These are phyloP conservation scores for Catharanthus roseus DNA, from an alignment of 257 asterid species.

Conservation along the genomic window DNA sequence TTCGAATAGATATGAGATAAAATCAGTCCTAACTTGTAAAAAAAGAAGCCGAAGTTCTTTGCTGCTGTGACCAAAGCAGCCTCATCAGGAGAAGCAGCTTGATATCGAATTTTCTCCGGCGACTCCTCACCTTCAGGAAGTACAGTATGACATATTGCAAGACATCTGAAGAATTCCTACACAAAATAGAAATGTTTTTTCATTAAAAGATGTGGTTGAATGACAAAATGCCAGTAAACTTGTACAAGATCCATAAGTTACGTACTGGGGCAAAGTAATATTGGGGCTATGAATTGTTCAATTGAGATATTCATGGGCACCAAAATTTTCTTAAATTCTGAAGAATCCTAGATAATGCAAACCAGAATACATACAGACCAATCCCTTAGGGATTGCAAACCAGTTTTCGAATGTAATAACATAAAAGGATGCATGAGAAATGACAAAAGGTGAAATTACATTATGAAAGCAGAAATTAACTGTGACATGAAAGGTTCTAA, in stretches of 20 bases:
- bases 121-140: slow-evolving; percentile 99
- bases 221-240: slow-evolving; percentile 11
- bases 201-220: background rate
- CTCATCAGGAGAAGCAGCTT: slow-evolving; percentile 99
- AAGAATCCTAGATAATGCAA: background rate
- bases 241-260: background rate
- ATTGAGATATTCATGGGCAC: background rate
- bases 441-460: background rate
- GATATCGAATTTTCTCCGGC: slow-evolving; percentile 93
- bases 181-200: slow-evolving; percentile 18
- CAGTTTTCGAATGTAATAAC: background rate
- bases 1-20: background rate
- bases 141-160: slow-evolving; percentile 98
- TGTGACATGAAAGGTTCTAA: background rate
- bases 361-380: background rate
- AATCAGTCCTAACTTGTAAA: slow-evolving; percentile 56
- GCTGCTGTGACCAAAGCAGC: slow-evolving; percentile 95
- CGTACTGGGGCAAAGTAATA: background rate
- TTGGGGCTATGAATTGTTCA: background rate
- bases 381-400: background rate
- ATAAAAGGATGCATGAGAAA: background rate
- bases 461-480: background rate
- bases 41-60: slow-evolving; percentile 97
- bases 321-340: background rate
- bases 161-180: slow-evolving; percentile 99